A percentile compares a stretch with the other conserved stretches of the same genome.
phyloP scores from a whole-genome alignment of 1,284 basidiomycete species.

The Cerioporus squamosus region DNA sequence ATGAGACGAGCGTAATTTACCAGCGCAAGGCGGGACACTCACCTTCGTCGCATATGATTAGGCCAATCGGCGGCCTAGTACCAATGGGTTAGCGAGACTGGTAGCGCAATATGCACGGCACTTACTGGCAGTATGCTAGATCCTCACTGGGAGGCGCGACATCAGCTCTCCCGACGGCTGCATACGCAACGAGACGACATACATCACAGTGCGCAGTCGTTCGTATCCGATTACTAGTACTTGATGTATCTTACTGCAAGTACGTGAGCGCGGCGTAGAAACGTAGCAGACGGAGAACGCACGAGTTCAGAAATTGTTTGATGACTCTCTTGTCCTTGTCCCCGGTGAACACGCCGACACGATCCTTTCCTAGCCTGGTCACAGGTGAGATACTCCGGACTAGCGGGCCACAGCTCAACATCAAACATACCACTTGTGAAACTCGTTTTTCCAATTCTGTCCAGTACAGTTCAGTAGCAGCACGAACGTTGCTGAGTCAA shows the following conservation, averaged over 20 bases:
- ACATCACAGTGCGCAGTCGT: slow-evolving; percentile 83
- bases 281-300: slow-evolving; percentile 26
- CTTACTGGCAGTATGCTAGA: slow-evolving; percentile 61
- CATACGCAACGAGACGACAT: slow-evolving; percentile 4
- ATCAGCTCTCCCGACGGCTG: not conserved
- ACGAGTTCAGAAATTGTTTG: slow-evolving; percentile 79
- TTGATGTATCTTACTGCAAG: slow-evolving; percentile 69
- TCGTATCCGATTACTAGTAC: slow-evolving; percentile 98
- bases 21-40: slow-evolving; percentile 9
- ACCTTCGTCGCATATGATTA: slow-evolving; percentile 98
- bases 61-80: slow-evolving; percentile 81
- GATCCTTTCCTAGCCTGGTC: slow-evolving; percentile 75
- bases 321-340: slow-evolving; percentile 78
- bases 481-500: too few relatives aligned
- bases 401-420: not conserved
- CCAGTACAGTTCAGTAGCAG: too few relatives aligned
- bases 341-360: slow-evolving; percentile 79
- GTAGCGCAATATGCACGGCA: not conserved
- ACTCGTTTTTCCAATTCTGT: slow-evolving; percentile 96
- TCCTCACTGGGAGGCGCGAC: slow-evolving; percentile 48
- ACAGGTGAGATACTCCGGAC: not conserved
- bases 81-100: too few relatives aligned
- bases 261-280: not conserved
- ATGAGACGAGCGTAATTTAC: not conserved
- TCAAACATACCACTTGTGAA: slow-evolving; percentile 81